Percentiles rank a stretch among this genome's conserved stretches.
Evolutionary conservation across 768 basidiomycete genomes (phyloP).

Genomic region (Russula foetens): DNA sequence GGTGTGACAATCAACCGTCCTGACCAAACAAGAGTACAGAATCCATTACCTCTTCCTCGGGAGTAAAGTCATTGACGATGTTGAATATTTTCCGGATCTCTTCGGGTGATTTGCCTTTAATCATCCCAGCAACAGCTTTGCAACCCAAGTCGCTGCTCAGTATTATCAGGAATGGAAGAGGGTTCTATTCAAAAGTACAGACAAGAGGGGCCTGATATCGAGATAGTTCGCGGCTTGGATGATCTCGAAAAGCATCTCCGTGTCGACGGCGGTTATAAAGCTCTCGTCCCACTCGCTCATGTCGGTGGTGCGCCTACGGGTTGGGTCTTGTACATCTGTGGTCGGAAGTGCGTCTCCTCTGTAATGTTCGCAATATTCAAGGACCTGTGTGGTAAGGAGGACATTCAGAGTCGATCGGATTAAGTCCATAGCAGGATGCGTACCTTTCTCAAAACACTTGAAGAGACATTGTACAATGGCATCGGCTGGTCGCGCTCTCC

Average conservation of each 20-base stretch:
- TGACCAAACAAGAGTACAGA: conserved; percentile 14
- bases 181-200: neutral
- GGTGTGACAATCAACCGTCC: neutral
- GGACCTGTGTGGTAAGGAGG: conserved; percentile 66
- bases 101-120: conserved; percentile 99
- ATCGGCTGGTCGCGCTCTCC: conserved; percentile 93
- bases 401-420: neutral
- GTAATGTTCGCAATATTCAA: no score
- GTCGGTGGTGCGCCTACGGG: conserved; percentile 90
- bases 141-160: conserved; percentile 83
- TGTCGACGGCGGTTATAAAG: conserved; percentile 96
- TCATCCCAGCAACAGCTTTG: conserved; percentile 99
- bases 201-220: conserved; percentile 98
- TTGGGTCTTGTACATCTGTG: conserved; percentile 81
- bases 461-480: conserved; percentile 92
- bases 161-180: conserved; percentile 4
- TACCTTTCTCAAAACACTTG: conserved; percentile 89
- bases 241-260: conserved; percentile 99
- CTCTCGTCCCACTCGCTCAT: conserved; percentile 99
- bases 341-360: conserved; percentile 89
- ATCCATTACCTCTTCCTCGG: conserved; percentile 72
- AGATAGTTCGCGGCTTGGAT: conserved; percentile 99
- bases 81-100: conserved; percentile 98
- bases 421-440: conserved; percentile 10
- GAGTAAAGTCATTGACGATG: conserved; percentile 93